Conservation (phyloP, 2,329 filamentous ascomycete genomes). For the Raffaelea ambrosiae region DNA sequence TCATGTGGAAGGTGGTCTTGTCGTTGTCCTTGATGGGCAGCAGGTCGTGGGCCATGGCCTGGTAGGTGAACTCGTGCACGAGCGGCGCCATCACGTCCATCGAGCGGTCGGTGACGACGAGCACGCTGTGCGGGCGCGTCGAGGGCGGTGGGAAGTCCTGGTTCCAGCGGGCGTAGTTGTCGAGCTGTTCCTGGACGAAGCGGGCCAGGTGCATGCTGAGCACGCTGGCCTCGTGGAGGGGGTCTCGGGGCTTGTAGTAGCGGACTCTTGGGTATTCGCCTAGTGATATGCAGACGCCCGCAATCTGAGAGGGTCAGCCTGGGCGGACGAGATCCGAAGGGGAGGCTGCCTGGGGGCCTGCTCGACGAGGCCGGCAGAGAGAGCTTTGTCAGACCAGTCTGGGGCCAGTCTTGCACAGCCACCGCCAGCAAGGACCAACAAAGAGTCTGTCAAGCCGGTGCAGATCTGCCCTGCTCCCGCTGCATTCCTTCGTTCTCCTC, state of each 20-base stretch:
- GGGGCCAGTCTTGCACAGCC: too few relatives aligned
- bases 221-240: conserved; percentile 79
- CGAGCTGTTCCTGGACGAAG: conserved; percentile 86
- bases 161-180: conserved; percentile 79
- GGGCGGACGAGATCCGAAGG: background rate
- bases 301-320: conserved; percentile 46
- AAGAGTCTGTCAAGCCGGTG: too few relatives aligned
- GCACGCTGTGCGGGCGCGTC: conserved; percentile 67
- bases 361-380: background rate
- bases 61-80: conserved; percentile 94
- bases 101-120: conserved; percentile 82
- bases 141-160: conserved; percentile 75
- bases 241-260: conserved; percentile 71
- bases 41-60: conserved; percentile 95
- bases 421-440: too few relatives aligned
- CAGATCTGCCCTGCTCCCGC: too few relatives aligned
- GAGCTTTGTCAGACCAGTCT: too few relatives aligned
- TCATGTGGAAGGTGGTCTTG: conserved; percentile 76
- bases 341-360: conserved; percentile 11
- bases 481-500: background rate
- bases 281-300: conserved; percentile 80
- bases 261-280: conserved; percentile 90
- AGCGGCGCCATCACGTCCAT: conserved; percentile 88
- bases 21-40: conserved; percentile 82
- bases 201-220: conserved; percentile 80